Evolutionary conservation across 805 yeast species (phyloP).

Genomic region (Ogataea nitratoaversa): DNA sequence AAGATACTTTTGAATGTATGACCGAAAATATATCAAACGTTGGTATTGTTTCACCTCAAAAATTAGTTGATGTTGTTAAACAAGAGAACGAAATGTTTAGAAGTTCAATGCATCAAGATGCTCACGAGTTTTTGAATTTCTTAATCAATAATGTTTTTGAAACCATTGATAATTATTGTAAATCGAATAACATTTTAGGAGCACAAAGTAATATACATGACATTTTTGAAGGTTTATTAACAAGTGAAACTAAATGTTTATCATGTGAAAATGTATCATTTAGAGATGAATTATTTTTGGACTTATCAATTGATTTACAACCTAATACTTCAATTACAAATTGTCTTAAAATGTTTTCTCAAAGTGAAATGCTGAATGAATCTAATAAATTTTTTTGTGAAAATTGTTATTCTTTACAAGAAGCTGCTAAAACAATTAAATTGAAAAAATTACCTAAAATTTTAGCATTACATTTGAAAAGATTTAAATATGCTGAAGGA

Average conservation of each 20-base stretch:
- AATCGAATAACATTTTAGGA: conserved; percentile 5
- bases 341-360: conserved; percentile 76
- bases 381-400: conserved; percentile 93
- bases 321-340: conserved; percentile 71
- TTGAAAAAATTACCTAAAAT: conserved; percentile 73
- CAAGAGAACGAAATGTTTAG: conserved; percentile 81
- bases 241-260: conserved; percentile 85
- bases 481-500: conserved; percentile 88
- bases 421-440: conserved; percentile 87
- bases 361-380: conserved; percentile 79
- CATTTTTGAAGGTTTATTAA: conserved; percentile 78
- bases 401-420: conserved; percentile 83
- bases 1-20: conserved; percentile 83
- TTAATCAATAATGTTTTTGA: conserved; percentile 66
- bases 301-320: conserved; percentile 79
- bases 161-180: conserved; percentile 36
- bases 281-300: conserved; percentile 82
- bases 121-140: conserved; percentile 92
- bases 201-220: conserved; percentile 39
- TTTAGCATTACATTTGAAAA: conserved; percentile 78
- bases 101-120: conserved; percentile 95
- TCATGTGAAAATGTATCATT: conserved; percentile 81
- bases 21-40: conserved; percentile 61
- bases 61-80: conserved; percentile 71
- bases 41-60: conserved; percentile 83